Evolutionary conservation across 2,329 filamentous ascomycete genomes (phyloP).

Genomic region (Pestalotiopsis sp.): DNA sequence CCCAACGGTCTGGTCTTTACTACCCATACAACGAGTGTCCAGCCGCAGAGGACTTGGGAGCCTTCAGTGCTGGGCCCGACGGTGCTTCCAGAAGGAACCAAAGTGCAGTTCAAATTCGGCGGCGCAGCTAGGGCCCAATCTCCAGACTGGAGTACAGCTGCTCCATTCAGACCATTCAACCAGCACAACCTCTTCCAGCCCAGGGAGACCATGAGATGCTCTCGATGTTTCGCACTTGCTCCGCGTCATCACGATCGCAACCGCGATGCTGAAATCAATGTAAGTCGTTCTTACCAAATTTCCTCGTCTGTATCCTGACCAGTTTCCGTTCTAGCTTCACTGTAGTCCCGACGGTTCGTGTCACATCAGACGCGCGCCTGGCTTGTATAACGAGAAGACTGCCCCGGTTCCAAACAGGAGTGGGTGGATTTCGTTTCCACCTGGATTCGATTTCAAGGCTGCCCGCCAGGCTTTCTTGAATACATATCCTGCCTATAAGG

Average conservation of each 20-base stretch:
- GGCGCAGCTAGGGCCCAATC: neutral
- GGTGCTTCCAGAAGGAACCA: neutral
- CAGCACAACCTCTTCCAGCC: neutral
- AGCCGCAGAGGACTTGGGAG: neutral
- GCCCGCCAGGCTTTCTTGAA: slow-evolving; percentile 15
- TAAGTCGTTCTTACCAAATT: neutral
- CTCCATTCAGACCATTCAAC: neutral
- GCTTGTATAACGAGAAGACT: neutral
- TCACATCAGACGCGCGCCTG: slow-evolving; percentile 18
- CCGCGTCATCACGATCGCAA: neutral
- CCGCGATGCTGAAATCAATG: neutral
- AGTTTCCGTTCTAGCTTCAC: slow-evolving; percentile 13
- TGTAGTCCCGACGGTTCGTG: slow-evolving; percentile 15
- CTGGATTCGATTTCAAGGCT: slow-evolving; percentile 12
- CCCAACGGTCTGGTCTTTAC: neutral
- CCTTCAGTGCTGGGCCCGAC: neutral
- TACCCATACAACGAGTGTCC: no score
- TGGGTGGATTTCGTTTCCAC: slow-evolving; percentile 18
- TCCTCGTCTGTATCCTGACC: neutral
- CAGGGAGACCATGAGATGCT: neutral
- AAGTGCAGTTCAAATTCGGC: neutral
- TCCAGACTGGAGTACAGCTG: neutral
- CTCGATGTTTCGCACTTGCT: slow-evolving; percentile 1
- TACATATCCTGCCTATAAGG: slow-evolving; percentile 17
- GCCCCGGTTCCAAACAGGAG: slow-evolving; percentile 19